Conservation (phyloP, 306 rosid genomes). For the Amphicarpaea edgeworthii region DNA sequence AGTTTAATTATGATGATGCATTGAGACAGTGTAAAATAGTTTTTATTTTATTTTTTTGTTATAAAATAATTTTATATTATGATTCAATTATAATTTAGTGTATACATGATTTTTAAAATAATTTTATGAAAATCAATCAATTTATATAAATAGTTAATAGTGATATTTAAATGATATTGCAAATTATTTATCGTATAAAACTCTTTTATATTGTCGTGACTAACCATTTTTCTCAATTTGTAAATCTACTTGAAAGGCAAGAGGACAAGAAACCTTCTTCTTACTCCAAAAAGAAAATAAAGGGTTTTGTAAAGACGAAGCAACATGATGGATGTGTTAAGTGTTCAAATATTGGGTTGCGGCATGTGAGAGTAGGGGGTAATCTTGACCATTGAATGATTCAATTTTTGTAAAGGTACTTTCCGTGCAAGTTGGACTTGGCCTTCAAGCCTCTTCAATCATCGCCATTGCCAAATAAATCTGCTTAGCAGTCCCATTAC, state of each 20-base stretch:
- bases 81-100: too few relatives aligned
- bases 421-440: background rate
- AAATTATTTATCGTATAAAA: too few relatives aligned
- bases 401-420: constrained; percentile 7
- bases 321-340: constrained; percentile 42
- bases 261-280: constrained; percentile 9
- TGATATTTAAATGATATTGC: too few relatives aligned
- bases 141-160: too few relatives aligned
- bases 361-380: background rate
- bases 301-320: constrained; percentile 53
- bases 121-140: too few relatives aligned
- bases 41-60: too few relatives aligned
- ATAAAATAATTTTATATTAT: too few relatives aligned
- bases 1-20: too few relatives aligned
- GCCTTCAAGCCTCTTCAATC: background rate
- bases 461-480: background rate
- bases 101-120: too few relatives aligned
- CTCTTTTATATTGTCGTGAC: too few relatives aligned
- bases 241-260: constrained; percentile 3
- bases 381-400: background rate
- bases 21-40: too few relatives aligned
- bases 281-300: background rate
- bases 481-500: background rate
- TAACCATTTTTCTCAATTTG: too few relatives aligned
- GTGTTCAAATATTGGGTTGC: constrained; percentile 16